Evolutionary conservation across 2,329 filamentous ascomycete genomes (phyloP).

Genomic region (Aspergillus hiratsukae): DNA sequence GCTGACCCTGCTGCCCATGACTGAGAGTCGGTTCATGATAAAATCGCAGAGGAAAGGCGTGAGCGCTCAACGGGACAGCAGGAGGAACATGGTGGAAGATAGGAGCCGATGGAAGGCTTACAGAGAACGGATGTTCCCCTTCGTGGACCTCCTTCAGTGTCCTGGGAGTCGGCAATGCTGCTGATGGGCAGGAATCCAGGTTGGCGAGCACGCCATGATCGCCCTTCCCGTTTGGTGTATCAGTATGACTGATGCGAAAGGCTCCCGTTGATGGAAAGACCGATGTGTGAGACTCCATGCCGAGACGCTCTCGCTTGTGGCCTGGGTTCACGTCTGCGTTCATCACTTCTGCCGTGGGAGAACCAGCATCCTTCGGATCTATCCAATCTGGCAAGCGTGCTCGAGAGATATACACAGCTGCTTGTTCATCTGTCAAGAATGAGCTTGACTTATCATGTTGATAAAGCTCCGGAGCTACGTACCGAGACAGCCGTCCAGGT

Average conservation of each 20-base stretch:
- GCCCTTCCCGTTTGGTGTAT: conserved; percentile 2
- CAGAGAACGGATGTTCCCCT: conserved; percentile 1
- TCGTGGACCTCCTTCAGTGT: conserved; percentile 3
- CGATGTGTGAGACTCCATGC: conserved; percentile 19
- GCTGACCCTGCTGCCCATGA: conserved; percentile 6
- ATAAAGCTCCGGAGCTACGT: not conserved
- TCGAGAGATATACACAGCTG: conserved; percentile 22
- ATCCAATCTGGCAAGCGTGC: conserved; percentile 25
- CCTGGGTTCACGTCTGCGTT: conserved; percentile 11
- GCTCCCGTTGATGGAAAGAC: conserved; percentile 15
- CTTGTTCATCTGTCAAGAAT: conserved; percentile 19
- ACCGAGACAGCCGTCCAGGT: conserved; percentile 28
- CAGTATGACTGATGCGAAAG: conserved; percentile 5
- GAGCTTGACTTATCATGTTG: not conserved
- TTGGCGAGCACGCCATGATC: conserved; percentile 1
- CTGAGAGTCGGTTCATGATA: conserved; percentile 10
- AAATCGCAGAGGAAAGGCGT: conserved; percentile 12
- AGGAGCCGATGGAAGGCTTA: conserved; percentile 1
- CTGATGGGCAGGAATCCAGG: conserved; percentile 9
- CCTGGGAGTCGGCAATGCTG: conserved; percentile 9
- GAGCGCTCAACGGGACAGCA: conserved; percentile 5
- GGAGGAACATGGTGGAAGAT: conserved; percentile 8
- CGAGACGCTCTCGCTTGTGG: conserved; percentile 12
- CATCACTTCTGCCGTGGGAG: conserved; percentile 8
- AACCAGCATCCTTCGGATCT: conserved; percentile 15